These are phyloP conservation scores for Brassica carinata DNA, from an alignment of 345 rosid species.

Conservation along the genomic window DNA sequence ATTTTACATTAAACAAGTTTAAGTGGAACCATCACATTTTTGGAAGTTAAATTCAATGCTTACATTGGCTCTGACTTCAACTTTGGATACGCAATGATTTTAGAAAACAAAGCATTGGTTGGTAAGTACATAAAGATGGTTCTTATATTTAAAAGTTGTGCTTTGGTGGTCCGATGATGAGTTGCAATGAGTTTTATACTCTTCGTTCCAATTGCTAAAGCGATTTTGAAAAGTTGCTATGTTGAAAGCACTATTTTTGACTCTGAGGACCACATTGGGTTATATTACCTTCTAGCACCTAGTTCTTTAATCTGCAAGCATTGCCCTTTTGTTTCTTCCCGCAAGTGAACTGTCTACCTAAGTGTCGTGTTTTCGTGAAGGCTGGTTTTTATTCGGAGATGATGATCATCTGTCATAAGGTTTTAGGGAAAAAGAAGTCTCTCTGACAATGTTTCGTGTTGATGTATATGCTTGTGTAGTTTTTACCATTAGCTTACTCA, in stretches of 20 bases:
- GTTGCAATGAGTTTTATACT: slow-evolving; percentile 25
- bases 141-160: not conserved
- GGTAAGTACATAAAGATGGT: not conserved
- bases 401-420: not conserved
- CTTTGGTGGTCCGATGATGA: slow-evolving; percentile 37
- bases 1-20: too few relatives aligned
- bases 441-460: not conserved
- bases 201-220: slow-evolving; percentile 48
- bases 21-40: not conserved
- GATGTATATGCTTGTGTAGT: not conserved
- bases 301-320: not conserved
- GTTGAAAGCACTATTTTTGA: slow-evolving; percentile 29
- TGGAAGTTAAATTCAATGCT: not conserved
- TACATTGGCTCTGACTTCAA: not conserved
- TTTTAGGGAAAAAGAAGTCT: not conserved
- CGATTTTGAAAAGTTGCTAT: slow-evolving; percentile 21
- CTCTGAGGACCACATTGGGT: slow-evolving; percentile 33
- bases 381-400: not conserved
- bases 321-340: not conserved
- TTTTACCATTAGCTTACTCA: not conserved
- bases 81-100: not conserved
- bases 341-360: not conserved
- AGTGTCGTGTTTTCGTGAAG: not conserved
- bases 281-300: not conserved
- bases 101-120: not conserved